phyloP scores from a whole-genome alignment of 441 rosid species.

The Syzygium malaccense region DNA sequence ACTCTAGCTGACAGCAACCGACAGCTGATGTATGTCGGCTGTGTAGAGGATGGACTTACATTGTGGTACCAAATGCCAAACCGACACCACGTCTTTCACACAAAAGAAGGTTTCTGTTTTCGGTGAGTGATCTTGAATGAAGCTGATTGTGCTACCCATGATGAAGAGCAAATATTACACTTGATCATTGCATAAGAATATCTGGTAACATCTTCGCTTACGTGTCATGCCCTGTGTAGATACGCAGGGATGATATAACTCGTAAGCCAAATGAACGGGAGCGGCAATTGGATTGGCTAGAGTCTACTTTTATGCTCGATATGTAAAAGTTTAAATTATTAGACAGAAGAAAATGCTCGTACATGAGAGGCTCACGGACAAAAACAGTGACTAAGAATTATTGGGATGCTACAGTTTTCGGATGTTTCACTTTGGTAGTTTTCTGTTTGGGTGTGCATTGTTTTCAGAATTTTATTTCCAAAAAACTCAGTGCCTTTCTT shows the following conservation, averaged over 20 bases:
- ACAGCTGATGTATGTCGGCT: neutral
- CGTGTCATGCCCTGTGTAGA: fast-evolving
- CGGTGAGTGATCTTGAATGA: neutral
- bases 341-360: neutral
- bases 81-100: neutral
- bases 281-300: neutral
- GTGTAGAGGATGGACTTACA: neutral
- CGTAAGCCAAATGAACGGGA: neutral
- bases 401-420: neutral
- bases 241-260: neutral
- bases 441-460: too few species aligned
- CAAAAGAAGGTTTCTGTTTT: neutral
- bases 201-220: neutral
- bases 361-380: neutral
- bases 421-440: neutral
- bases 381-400: neutral
- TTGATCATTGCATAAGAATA: neutral
- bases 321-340: neutral
- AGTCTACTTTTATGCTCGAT: neutral
- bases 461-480: too few species aligned
- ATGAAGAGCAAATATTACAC: neutral
- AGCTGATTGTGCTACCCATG: neutral
- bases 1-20: neutral
- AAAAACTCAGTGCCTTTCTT: too few species aligned
- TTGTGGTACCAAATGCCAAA: neutral